These are phyloP conservation scores for Dimargaris xerosporica DNA, from an alignment of 192 early-diverging fungal species.

Conservation along the genomic window DNA sequence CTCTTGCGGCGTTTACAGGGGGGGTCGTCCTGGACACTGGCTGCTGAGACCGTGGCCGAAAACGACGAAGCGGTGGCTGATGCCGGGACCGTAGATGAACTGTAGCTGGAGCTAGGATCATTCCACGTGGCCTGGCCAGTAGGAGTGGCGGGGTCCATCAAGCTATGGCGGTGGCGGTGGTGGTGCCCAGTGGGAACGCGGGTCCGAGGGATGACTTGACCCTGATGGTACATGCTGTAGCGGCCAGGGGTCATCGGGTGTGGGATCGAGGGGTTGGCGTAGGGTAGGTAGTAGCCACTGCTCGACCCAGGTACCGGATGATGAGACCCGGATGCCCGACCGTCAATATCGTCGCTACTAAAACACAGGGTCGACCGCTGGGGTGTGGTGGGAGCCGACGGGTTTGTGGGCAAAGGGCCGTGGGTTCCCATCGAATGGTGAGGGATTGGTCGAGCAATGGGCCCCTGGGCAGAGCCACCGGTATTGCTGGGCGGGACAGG, in stretches of 20 bases:
- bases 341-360: slow-evolving; percentile 3
- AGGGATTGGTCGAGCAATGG: too few relatives aligned
- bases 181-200: slow-evolving; percentile 10
- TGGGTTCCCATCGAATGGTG: too few relatives aligned
- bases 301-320: neutral
- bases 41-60: too few relatives aligned
- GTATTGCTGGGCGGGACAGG: neutral
- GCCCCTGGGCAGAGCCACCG: too few relatives aligned
- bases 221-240: neutral
- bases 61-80: too few relatives aligned
- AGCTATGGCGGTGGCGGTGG: slow-evolving; percentile 9
- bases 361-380: slow-evolving; percentile 2
- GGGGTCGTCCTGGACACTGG: neutral
- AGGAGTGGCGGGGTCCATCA: neutral
- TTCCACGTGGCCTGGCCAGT: neutral
- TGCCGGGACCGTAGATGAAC: too few relatives aligned
- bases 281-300: neutral
- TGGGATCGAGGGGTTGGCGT: neutral
- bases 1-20: slow-evolving; percentile 10
- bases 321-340: neutral
- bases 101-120: neutral
- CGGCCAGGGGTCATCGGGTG: slow-evolving; percentile 4
- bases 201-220: neutral
- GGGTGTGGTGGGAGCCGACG: neutral
- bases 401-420: too few relatives aligned